A percentile compares a stretch with the other conserved stretches of the same genome.
Evolutionary conservation across 2,329 filamentous ascomycete species (phyloP).

Genomic region (Apiospora kogelbergensis): DNA sequence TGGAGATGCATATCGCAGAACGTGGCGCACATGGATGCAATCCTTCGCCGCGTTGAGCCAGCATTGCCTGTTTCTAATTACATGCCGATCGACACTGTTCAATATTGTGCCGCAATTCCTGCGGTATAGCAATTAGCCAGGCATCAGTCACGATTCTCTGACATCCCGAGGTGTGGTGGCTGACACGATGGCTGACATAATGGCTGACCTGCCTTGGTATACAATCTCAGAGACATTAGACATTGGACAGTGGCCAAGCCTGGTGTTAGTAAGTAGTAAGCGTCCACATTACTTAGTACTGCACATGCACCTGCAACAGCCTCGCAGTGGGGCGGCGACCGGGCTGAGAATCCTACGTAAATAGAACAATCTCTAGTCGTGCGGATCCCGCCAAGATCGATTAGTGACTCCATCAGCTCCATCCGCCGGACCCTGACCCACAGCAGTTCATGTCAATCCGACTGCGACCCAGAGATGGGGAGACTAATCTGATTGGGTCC

Average conservation of each 20-base stretch:
- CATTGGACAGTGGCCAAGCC: too few species aligned
- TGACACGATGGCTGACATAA: background rate
- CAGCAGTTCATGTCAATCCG: background rate
- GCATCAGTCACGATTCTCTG: too few species aligned
- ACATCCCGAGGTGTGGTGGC: too few species aligned
- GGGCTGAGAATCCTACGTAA: background rate
- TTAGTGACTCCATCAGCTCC: background rate
- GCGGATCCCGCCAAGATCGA: background rate
- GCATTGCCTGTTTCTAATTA: too few species aligned
- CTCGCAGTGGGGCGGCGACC: background rate
- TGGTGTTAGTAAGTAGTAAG: background rate
- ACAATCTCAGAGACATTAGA: background rate
- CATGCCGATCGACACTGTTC: too few species aligned
- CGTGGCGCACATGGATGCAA: too few species aligned
- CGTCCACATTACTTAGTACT: too few species aligned
- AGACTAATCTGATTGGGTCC: background rate
- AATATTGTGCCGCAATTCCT: too few species aligned
- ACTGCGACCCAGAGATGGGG: background rate
- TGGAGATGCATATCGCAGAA: too few species aligned
- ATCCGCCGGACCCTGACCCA: background rate
- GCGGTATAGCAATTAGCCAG: too few species aligned
- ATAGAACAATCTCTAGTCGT: background rate
- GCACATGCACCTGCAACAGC: too few species aligned
- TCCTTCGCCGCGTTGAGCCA: too few species aligned
- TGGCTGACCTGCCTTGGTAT: background rate